Conservation (phyloP, 1,284 basidiomycete species). For the Puccinia hordei region DNA sequence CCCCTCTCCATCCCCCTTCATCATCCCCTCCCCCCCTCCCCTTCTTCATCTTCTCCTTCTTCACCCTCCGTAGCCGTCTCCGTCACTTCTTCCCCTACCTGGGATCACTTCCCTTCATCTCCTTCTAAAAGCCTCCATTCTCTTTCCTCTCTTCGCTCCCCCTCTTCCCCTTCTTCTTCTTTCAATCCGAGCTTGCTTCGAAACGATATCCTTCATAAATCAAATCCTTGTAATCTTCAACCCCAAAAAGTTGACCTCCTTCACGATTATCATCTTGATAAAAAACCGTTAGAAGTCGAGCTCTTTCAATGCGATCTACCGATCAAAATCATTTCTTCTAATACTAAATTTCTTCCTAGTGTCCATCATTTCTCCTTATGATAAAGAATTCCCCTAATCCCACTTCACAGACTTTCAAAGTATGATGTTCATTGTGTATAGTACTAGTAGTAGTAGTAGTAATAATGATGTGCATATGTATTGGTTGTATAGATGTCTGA, state of each 20-base stretch:
- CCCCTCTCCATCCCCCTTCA: neutral
- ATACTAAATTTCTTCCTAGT: neutral
- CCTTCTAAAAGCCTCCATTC: too few relatives aligned
- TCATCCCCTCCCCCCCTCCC: neutral
- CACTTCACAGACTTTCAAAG: too few relatives aligned
- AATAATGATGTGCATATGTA: too few relatives aligned
- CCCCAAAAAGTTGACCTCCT: too few relatives aligned
- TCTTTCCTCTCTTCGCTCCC: too few relatives aligned
- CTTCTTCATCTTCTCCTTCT: neutral
- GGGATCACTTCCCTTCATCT: conserved; percentile 52
- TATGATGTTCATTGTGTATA: too few relatives aligned
- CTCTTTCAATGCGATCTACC: conserved; percentile 88
- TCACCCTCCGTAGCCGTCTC: neutral
- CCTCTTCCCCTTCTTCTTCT: too few relatives aligned
- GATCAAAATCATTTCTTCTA: conserved; percentile 75
- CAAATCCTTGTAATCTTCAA: conserved; percentile 50
- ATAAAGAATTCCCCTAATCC: neutral
- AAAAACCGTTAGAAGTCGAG: conserved; percentile 66
- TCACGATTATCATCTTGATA: neutral
- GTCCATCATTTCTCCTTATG: conserved; percentile 13
- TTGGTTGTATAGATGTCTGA: too few relatives aligned
- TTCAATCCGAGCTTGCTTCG: too few relatives aligned
- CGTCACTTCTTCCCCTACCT: neutral
- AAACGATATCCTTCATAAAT: too few relatives aligned
- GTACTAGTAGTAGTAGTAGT: too few relatives aligned